Conservation (phyloP, 73 alveolate species). For the Tetrahymena borealis region DNA sequence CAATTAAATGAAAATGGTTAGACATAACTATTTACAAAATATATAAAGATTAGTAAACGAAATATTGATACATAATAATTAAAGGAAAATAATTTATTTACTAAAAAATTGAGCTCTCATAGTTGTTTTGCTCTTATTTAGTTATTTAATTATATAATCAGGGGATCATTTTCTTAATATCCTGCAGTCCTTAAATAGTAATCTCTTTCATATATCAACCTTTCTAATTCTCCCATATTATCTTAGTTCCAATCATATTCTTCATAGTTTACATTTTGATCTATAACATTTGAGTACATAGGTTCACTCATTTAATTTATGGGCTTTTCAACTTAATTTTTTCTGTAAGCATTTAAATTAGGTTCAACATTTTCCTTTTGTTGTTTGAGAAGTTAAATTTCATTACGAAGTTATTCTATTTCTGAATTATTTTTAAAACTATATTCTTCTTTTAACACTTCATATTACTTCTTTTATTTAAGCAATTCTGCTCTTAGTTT, state of each 20-base stretch:
- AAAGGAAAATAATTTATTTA: background rate
- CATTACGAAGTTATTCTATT: background rate
- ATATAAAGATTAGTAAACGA: too few species aligned
- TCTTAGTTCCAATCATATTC: conserved; percentile 5
- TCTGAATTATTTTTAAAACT: background rate
- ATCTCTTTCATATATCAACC: conserved; percentile 29
- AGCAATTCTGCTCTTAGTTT: conserved; percentile 27
- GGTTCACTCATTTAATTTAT: background rate
- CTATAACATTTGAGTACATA: background rate
- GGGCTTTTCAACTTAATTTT: background rate
- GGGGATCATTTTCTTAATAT: conserved; percentile 25
- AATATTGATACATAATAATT: too few species aligned
- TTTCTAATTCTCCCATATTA: conserved; percentile 4
- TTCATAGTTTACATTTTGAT: background rate
- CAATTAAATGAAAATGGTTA: too few species aligned
- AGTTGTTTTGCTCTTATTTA: conserved; percentile 5
- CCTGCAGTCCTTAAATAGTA: conserved; percentile 30
- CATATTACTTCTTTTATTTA: background rate
- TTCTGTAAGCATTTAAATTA: background rate
- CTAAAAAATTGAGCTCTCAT: background rate
- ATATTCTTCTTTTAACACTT: background rate
- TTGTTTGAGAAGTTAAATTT: background rate
- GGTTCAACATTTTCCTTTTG: background rate
- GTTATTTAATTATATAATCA: conserved; percentile 14
- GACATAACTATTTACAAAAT: too few species aligned